Percentiles rank a stretch among this genome's conserved stretches.
Conservation (phyloP, 2,329 filamentous ascomycete genomes). For the Scedosporium dehoogii region DNA sequence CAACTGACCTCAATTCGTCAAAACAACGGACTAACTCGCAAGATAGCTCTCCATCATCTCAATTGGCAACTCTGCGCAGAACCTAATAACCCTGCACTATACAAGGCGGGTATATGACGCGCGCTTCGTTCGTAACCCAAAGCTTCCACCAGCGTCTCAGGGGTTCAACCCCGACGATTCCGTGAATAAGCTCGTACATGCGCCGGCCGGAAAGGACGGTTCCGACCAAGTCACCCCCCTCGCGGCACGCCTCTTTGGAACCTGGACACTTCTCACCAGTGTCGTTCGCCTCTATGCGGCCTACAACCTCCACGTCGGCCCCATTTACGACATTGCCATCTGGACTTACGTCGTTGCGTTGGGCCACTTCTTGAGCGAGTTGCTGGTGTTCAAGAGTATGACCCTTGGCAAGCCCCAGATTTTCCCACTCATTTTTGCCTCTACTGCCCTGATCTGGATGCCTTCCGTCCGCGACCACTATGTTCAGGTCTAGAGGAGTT, state of each 20-base stretch:
- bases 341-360: conserved; percentile 76
- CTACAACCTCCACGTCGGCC: conserved; percentile 64
- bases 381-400: conserved; percentile 68
- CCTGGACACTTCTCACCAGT: conserved; percentile 73
- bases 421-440: conserved; percentile 44
- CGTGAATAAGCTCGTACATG: conserved; percentile 39
- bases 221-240: conserved; percentile 62
- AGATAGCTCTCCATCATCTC: conserved; percentile 70
- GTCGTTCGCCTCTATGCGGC: conserved; percentile 74
- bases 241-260: conserved; percentile 71
- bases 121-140: conserved; percentile 41
- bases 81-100: conserved; percentile 70
- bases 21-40: conserved; percentile 1
- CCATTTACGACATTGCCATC: conserved; percentile 69
- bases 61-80: conserved; percentile 75
- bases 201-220: conserved; percentile 31
- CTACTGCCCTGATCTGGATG: conserved; percentile 50
- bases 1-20: not conserved
- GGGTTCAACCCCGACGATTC: conserved; percentile 41
- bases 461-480: conserved; percentile 59
- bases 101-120: conserved; percentile 81
- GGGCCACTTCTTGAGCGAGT: conserved; percentile 71
- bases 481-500: conserved; percentile 28
- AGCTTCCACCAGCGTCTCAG: conserved; percentile 28
- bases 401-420: conserved; percentile 48